These are phyloP conservation scores for Blumeriella jaapii DNA, from an alignment of 2,329 filamentous ascomycete genomes.

Conservation along the genomic window DNA sequence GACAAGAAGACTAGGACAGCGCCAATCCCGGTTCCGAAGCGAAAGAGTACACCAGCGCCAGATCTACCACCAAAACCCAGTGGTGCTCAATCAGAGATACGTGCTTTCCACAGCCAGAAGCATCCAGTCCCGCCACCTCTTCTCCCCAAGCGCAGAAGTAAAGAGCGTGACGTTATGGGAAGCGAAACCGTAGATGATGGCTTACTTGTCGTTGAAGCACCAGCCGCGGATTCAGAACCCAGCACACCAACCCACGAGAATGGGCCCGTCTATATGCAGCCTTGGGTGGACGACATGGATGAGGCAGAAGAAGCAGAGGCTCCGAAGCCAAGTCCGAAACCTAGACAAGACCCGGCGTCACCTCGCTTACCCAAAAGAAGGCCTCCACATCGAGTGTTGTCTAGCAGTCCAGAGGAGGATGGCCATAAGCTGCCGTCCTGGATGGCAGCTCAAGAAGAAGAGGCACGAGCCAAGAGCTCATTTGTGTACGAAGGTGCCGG, in stretches of 20 bases:
- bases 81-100: slow-evolving; percentile 25
- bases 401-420: slow-evolving; percentile 26
- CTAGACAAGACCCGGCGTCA: slow-evolving; percentile 6
- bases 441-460: slow-evolving; percentile 28
- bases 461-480: slow-evolving; percentile 25
- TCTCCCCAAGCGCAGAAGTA: slow-evolving; percentile 31
- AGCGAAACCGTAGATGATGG: slow-evolving; percentile 35
- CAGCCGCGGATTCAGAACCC: slow-evolving; percentile 50
- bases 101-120: slow-evolving; percentile 10
- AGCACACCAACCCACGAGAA: slow-evolving; percentile 37
- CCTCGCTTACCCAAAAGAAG: slow-evolving; percentile 21
- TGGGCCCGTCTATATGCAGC: slow-evolving; percentile 21
- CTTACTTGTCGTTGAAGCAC: slow-evolving; percentile 54
- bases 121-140: slow-evolving; percentile 34
- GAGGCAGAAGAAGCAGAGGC: slow-evolving; percentile 17
- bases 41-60: slow-evolving; percentile 48
- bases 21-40: slow-evolving; percentile 45
- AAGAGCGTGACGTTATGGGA: slow-evolving; percentile 27
- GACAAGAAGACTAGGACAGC: slow-evolving; percentile 48
- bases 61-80: slow-evolving; percentile 23
- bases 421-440: slow-evolving; percentile 23
- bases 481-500: slow-evolving; percentile 26
- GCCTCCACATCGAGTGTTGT: slow-evolving; percentile 16
- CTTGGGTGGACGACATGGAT: slow-evolving; percentile 29
- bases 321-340: slow-evolving; percentile 1